Conservation (phyloP, 345 rosid species). For the Sisymbrium altissimum region DNA sequence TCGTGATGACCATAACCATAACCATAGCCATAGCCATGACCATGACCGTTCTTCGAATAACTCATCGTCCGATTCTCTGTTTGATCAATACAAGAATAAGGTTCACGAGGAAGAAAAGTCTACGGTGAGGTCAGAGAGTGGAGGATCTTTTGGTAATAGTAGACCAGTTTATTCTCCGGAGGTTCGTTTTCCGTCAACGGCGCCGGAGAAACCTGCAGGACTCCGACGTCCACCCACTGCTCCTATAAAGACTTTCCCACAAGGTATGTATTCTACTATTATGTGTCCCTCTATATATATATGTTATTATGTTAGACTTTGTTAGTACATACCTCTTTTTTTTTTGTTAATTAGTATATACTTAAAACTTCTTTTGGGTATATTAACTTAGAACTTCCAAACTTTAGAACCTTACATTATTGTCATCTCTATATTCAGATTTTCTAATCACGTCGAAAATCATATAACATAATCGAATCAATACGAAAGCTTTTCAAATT, state of each 20-base stretch:
- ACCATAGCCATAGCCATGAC: not conserved
- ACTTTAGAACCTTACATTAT: too few relatives aligned
- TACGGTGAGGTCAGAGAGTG: constrained; percentile 14
- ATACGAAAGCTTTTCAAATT: too few relatives aligned
- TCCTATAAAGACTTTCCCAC: constrained; percentile 25
- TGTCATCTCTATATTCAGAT: too few relatives aligned
- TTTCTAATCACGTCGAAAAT: too few relatives aligned
- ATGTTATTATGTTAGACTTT: not conserved
- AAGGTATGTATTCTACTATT: constrained; percentile 13
- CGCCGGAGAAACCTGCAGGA: constrained; percentile 3
- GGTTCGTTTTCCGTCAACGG: not conserved
- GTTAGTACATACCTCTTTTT: too few relatives aligned
- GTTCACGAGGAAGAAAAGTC: constrained; percentile 12
- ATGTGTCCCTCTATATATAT: too few relatives aligned
- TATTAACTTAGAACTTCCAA: too few relatives aligned
- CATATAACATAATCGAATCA: too few relatives aligned
- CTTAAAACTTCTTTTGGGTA: not conserved
- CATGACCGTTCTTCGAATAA: not conserved
- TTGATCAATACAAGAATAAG: constrained; percentile 18
- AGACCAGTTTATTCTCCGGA: constrained; percentile 1
- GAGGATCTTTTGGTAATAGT: not conserved
- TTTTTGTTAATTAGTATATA: too few relatives aligned
- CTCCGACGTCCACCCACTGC: constrained; percentile 27
- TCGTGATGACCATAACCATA: not conserved
- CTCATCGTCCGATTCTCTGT: constrained; percentile 10